Conservation (phyloP, 495 filamentous ascomycete genomes). For the Aspergillus steynii region DNA sequence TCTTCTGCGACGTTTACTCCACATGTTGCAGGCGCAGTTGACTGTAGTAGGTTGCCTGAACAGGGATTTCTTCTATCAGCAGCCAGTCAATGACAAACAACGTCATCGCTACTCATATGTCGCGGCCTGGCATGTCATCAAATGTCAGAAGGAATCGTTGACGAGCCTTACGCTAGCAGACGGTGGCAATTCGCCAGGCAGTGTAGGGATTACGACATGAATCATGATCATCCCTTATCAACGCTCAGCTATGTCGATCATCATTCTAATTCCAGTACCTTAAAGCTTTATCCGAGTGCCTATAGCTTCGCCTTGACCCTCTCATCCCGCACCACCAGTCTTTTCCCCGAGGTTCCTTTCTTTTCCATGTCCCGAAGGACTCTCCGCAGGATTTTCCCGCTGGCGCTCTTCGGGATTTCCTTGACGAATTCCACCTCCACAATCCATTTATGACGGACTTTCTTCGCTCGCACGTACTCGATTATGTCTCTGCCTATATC, state of each 20-base stretch:
- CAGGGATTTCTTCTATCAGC: neutral
- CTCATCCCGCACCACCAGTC: slow-evolving; percentile 38
- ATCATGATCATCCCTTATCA: neutral
- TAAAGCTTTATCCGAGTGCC: neutral
- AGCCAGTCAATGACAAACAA: too few relatives aligned
- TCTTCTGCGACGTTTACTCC: neutral
- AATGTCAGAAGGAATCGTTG: too few relatives aligned
- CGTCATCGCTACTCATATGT: too few relatives aligned
- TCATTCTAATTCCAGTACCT: neutral
- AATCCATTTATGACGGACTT: slow-evolving; percentile 67
- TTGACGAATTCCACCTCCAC: slow-evolving; percentile 62
- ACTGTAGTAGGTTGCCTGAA: neutral
- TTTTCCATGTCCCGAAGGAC: slow-evolving; percentile 48
- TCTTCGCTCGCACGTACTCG: slow-evolving; percentile 58
- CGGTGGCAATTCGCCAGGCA: neutral
- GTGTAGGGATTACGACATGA: neutral
- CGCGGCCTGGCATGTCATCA: too few relatives aligned
- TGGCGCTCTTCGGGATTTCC: slow-evolving; percentile 66
- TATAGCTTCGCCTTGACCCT: slow-evolving; percentile 44
- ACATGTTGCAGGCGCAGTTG: neutral
- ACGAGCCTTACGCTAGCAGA: too few relatives aligned
- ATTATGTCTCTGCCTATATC: slow-evolving; percentile 45
- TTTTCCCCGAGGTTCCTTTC: slow-evolving; percentile 18
- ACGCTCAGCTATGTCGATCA: neutral
- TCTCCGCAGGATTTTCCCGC: slow-evolving; percentile 66